phyloP scores from a whole-genome alignment of 495 filamentous ascomycete species.

The Talaromyces proteolyticus region DNA sequence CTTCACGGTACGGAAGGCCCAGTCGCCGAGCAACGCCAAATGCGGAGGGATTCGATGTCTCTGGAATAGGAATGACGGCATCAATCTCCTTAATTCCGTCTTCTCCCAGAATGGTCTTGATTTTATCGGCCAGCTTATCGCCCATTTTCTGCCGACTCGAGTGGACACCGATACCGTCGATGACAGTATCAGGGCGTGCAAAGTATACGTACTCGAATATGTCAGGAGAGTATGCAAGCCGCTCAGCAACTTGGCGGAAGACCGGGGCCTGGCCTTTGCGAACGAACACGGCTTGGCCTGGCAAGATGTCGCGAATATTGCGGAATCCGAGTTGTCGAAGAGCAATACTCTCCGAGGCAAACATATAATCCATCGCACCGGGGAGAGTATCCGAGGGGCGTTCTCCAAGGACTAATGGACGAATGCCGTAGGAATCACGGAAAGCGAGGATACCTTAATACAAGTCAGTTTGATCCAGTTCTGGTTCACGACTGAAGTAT shows the following conservation, averaged over 20 bases:
- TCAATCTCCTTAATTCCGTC: constrained; percentile 81
- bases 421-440: constrained; percentile 84
- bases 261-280: constrained; percentile 72
- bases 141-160: constrained; percentile 90
- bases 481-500: neutral
- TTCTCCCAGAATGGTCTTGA: constrained; percentile 65
- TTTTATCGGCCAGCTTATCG: constrained; percentile 72
- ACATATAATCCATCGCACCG: constrained; percentile 81
- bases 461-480: neutral
- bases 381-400: constrained; percentile 47
- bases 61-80: constrained; percentile 84
- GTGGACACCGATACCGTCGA: constrained; percentile 91
- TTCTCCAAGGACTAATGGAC: constrained; percentile 79
- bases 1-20: constrained; percentile 75
- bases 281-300: constrained; percentile 92
- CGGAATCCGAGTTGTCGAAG: constrained; percentile 81
- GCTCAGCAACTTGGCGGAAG: constrained; percentile 67
- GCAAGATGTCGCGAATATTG: constrained; percentile 76
- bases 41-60: constrained; percentile 82
- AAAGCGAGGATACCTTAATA: constrained; percentile 72
- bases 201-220: constrained; percentile 83
- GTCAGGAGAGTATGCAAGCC: constrained; percentile 77
- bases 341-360: constrained; percentile 95
- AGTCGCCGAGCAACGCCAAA: constrained; percentile 71
- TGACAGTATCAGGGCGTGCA: constrained; percentile 82